Conservation (phyloP, 768 basidiomycete species). For the Leccinum pellstonianum region DNA sequence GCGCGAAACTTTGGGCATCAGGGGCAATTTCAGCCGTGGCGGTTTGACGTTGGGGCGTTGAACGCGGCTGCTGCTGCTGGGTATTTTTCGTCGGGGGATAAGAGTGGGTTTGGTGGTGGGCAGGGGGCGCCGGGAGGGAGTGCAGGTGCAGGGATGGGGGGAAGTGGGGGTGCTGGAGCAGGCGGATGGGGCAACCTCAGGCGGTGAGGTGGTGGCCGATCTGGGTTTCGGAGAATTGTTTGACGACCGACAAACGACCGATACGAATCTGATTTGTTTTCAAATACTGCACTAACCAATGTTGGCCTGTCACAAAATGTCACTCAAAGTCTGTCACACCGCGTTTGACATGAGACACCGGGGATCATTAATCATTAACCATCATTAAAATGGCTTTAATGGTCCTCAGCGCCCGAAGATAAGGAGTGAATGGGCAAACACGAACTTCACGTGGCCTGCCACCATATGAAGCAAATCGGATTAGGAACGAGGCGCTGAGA, state of each 20-base stretch:
- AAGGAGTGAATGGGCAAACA: no score
- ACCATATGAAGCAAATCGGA: no score
- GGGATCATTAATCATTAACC: no score
- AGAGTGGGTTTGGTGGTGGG: constrained; percentile 12
- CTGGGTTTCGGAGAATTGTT: background rate
- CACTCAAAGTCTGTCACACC: no score
- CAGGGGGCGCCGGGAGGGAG: constrained; percentile 1
- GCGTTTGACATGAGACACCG: no score
- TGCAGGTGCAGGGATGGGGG: background rate
- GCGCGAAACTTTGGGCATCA: constrained; percentile 27
- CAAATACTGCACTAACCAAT: no score
- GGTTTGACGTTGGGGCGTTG: constrained; percentile 12
- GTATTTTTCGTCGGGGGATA: constrained; percentile 23
- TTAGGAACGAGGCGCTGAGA: no score
- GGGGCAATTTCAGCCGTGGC: constrained; percentile 23
- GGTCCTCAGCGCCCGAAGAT: no score
- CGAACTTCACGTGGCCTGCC: no score
- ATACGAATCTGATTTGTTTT: background rate
- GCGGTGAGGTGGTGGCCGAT: background rate
- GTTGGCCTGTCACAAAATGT: no score
- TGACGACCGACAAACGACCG: background rate
- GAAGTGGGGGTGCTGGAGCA: constrained; percentile 10
- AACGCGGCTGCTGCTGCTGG: constrained; percentile 17
- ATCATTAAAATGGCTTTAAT: no score
- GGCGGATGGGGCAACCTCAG: background rate